Evolutionary conservation across 345 rosid genomes (phyloP).

Genomic region (Melastoma malabathricum): DNA sequence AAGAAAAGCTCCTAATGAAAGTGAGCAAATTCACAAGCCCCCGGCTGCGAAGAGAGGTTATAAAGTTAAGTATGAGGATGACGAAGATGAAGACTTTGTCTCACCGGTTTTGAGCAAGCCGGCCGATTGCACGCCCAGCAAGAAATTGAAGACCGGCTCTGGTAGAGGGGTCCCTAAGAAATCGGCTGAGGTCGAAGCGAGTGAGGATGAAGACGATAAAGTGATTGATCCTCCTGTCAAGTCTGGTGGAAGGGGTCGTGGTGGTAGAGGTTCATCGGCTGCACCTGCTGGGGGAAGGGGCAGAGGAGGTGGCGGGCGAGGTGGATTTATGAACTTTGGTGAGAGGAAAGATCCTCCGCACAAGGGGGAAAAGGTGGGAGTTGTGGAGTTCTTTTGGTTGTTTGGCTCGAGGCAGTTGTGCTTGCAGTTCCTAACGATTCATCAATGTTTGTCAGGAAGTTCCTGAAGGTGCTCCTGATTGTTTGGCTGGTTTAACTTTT

Average conservation of each 20-base stretch:
- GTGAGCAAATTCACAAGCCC: slow-evolving; percentile 26
- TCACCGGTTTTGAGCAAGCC: slow-evolving; percentile 22
- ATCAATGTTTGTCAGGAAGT: slow-evolving; percentile 57
- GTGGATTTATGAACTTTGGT: slow-evolving; percentile 88
- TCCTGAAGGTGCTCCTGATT: slow-evolving; percentile 86
- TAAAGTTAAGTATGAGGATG: slow-evolving; percentile 41
- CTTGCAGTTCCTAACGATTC: background rate
- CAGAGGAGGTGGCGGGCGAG: slow-evolving; percentile 69
- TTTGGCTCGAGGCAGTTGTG: background rate
- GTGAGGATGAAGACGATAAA: slow-evolving; percentile 48
- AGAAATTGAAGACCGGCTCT: slow-evolving; percentile 60
- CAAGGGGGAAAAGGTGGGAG: slow-evolving; percentile 90
- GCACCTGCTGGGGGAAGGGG: slow-evolving; percentile 70
- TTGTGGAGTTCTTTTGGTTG: background rate
- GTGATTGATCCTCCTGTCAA: slow-evolving; percentile 44
- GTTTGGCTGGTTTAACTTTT: slow-evolving; percentile 81
- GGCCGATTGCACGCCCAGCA: slow-evolving; percentile 50
- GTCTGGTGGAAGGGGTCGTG: slow-evolving; percentile 69
- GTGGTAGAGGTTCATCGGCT: slow-evolving; percentile 58
- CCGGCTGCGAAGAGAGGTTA: slow-evolving; percentile 37
- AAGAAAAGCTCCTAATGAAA: slow-evolving; percentile 41
- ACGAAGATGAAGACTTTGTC: slow-evolving; percentile 59
- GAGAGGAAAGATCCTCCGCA: slow-evolving; percentile 99
- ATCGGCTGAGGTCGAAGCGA: slow-evolving; percentile 28
- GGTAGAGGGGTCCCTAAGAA: slow-evolving; percentile 58